Percentiles rank a stretch among this genome's conserved stretches.
Conservation (phyloP, 352 stramenopile genomes). For the Hyaloperonospora arabidopsidis region DNA sequence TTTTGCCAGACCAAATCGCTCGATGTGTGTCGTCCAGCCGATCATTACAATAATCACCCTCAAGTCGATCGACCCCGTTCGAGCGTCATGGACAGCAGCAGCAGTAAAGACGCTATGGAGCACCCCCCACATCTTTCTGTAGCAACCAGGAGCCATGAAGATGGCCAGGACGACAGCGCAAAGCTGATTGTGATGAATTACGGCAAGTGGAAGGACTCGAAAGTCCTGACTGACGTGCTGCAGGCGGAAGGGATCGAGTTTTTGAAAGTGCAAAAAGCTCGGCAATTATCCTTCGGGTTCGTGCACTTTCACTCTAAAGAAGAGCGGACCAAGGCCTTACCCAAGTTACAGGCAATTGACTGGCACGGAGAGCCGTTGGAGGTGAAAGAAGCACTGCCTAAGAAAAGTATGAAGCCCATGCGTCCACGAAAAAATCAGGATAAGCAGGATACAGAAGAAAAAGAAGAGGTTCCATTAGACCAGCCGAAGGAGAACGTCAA, state of each 20-base stretch:
- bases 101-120: not conserved
- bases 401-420: constrained; percentile 40
- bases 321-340: constrained; percentile 46
- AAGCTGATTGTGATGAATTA: constrained; percentile 87
- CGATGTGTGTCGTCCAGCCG: constrained; percentile 1
- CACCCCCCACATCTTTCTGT: not conserved
- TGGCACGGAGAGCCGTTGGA: constrained; percentile 69
- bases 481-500: constrained; percentile 18
- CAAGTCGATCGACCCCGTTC: not conserved
- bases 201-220: constrained; percentile 79
- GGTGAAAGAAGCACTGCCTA: constrained; percentile 67
- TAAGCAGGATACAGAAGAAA: too few relatives aligned
- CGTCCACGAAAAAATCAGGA: constrained; percentile 12
- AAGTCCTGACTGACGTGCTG: constrained; percentile 51
- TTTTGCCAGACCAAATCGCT: too few relatives aligned
- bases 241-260: constrained; percentile 42
- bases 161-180: constrained; percentile 40
- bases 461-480: too few relatives aligned
- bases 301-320: constrained; percentile 56
- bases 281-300: constrained; percentile 75
- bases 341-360: constrained; percentile 41
- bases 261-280: constrained; percentile 68
- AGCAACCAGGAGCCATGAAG: constrained; percentile 2
- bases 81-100: constrained; percentile 10
- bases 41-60: not conserved